Conservation (phyloP, 768 basidiomycete species). For the Suillus clintonianus region DNA sequence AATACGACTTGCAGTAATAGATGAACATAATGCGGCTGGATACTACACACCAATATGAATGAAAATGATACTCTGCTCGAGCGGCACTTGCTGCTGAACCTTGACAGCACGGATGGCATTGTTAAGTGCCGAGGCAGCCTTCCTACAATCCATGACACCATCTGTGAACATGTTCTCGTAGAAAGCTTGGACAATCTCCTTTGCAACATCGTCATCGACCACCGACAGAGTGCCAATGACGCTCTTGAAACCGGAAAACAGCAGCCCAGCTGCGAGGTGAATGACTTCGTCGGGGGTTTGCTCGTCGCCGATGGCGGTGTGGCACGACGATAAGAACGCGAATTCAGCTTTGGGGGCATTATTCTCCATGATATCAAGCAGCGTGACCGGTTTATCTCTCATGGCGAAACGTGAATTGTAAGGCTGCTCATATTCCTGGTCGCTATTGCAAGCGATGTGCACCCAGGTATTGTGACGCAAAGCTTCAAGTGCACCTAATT, state of each 20-base stretch:
- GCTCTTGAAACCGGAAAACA: slow-evolving; percentile 31
- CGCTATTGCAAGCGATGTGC: no score
- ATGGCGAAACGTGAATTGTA: slow-evolving; percentile 7
- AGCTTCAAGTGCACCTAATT: slow-evolving; percentile 7
- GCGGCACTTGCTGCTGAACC: slow-evolving; percentile 8
- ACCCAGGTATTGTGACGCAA: neutral
- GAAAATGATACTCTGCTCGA: slow-evolving; percentile 27
- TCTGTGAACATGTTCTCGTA: slow-evolving; percentile 17
- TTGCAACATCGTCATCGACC: slow-evolving; percentile 26
- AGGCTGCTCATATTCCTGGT: neutral
- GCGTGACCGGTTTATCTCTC: slow-evolving; percentile 15
- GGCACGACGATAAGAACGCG: slow-evolving; percentile 35
- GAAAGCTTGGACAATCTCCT: slow-evolving; percentile 16
- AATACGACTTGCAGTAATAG: neutral
- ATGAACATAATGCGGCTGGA: neutral
- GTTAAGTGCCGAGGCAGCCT: slow-evolving; percentile 18
- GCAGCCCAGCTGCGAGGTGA: slow-evolving; percentile 33
- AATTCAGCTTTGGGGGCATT: slow-evolving; percentile 28
- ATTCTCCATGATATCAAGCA: slow-evolving; percentile 18
- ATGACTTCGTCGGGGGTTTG: slow-evolving; percentile 28
- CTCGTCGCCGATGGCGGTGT: slow-evolving; percentile 21
- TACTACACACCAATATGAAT: slow-evolving; percentile 25
- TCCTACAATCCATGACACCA: slow-evolving; percentile 13
- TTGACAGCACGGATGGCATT: slow-evolving; percentile 13
- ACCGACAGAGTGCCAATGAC: slow-evolving; percentile 36